phyloP scores from a whole-genome alignment of 495 filamentous ascomycete genomes.

The Penicillium atrosanguineum region DNA sequence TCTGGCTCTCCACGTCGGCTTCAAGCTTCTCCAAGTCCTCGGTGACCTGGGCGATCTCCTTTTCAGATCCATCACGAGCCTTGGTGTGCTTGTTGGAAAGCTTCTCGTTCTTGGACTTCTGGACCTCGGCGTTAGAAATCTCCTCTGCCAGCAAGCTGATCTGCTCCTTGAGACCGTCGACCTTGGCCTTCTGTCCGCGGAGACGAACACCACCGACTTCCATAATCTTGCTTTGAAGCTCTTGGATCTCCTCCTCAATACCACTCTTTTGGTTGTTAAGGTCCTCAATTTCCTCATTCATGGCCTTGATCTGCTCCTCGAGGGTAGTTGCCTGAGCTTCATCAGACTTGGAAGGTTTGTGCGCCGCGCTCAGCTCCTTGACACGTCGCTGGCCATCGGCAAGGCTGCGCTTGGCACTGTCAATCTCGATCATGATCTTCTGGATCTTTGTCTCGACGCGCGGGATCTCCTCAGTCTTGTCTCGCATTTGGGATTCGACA shows the following conservation, averaged over 20 bases:
- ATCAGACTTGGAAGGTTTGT: constrained; percentile 76
- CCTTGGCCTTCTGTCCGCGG: constrained; percentile 84
- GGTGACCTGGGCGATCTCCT: constrained; percentile 68
- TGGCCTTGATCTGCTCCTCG: constrained; percentile 69
- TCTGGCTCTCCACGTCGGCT: constrained; percentile 72
- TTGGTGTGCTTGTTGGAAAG: constrained; percentile 84
- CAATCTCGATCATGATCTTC: constrained; percentile 85
- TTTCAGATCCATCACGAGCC: constrained; percentile 66
- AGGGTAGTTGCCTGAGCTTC: constrained; percentile 64
- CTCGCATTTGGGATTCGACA: constrained; percentile 67
- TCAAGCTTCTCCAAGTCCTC: constrained; percentile 73
- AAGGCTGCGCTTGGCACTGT: constrained; percentile 80
- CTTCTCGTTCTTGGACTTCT: constrained; percentile 88
- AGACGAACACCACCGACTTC: constrained; percentile 92
- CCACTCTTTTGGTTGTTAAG: constrained; percentile 77
- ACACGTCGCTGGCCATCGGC: constrained; percentile 79
- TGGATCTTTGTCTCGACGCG: constrained; percentile 85
- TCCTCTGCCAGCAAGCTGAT: constrained; percentile 77
- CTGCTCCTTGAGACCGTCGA: constrained; percentile 88
- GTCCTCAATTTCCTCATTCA: constrained; percentile 76
- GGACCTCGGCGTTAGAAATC: constrained; percentile 79
- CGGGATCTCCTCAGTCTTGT: constrained; percentile 78
- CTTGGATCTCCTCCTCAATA: constrained; percentile 88
- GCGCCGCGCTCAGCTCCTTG: constrained; percentile 74
- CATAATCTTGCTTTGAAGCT: constrained; percentile 94